Evolutionary conservation across 2,329 filamentous ascomycete genomes (phyloP), one percentile per base, ranked within the genome.

Genomic region (Elsinoe batatas): DNA sequence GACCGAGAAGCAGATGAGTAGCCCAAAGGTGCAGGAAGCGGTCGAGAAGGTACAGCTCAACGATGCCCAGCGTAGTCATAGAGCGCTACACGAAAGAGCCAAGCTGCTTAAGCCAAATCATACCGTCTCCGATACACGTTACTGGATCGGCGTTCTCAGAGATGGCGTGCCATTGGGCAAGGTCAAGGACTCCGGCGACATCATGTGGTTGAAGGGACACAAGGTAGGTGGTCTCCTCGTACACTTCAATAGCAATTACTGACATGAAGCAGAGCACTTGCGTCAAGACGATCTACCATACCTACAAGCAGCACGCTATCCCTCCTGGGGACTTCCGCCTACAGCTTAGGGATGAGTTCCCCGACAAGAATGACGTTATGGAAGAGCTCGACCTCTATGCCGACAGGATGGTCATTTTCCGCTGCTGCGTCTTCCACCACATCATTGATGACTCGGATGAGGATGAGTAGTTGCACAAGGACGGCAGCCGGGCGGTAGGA

Each of bases 131-230:
- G 32, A 49, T 1, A 61, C 62, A 32, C 60, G 68, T 17, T 70
- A 69, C 61, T 68, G 64, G 66, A 66, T 68, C 54, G 66, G 61
- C 11, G 62, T 70, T 4, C 57, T 69, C 12, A 56, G 60, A 46
- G 50, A 56, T 50, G 56, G 36, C n/a, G 42, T 57, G 8, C 54
- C 42, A 32, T 51, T 56, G 30, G 56, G 56, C 1, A 58, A 54
- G 10, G 46, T 56, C 35, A 58, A 53, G 30, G 53, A 49, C 13
- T 60, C 63, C 42, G 62, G 59, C 32, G 64, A 67, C 38, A 64
- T 66, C 44, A 56, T 65, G 5, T 68, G 66, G 68, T 63, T 70
- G 60, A 65, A 66, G 30, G 68, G 64, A 1, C 64, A 66, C 50
- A 56, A 59, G 8, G 58, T 59, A 56, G 26, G 51, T 37, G 8